These are phyloP conservation scores for Ophiostoma pallidulum DNA, from an alignment of 2,329 filamentous ascomycete genomes.

Conservation along the genomic window DNA sequence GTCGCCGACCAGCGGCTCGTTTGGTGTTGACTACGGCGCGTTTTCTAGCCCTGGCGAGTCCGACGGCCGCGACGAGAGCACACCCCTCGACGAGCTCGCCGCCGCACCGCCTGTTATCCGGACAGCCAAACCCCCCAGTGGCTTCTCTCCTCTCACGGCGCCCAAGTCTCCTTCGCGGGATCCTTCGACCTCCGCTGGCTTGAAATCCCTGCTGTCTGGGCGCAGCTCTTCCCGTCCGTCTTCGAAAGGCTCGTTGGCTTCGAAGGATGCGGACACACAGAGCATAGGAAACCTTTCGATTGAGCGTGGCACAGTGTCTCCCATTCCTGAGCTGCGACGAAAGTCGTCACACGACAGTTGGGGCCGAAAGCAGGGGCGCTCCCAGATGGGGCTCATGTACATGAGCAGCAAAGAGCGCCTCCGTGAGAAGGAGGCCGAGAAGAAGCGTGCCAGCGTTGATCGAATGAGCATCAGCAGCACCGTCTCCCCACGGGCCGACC, in stretches of 20 bases:
- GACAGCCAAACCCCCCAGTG: conserved; percentile 73
- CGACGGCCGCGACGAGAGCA: conserved; percentile 37
- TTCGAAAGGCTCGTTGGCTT: conserved; percentile 46
- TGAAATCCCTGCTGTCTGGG: conserved; percentile 50
- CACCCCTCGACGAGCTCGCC: conserved; percentile 49
- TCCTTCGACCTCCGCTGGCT: conserved; percentile 28
- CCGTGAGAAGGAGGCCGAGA: conserved; percentile 52
- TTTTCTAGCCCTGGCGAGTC: conserved; percentile 45
- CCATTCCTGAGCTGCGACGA: conserved; percentile 39
- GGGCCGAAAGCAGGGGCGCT: conserved; percentile 46
- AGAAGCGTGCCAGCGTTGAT: conserved; percentile 42
- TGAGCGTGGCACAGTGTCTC: conserved; percentile 42
- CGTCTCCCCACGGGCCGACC: conserved; percentile 32
- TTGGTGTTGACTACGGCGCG: conserved; percentile 65
- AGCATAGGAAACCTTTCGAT: conserved; percentile 58
- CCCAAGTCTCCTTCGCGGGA: conserved; percentile 45
- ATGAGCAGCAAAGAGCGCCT: conserved; percentile 64
- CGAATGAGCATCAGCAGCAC: conserved; percentile 23
- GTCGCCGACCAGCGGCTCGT: conserved; percentile 39
- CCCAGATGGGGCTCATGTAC: conserved; percentile 55
- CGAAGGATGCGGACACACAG: conserved; percentile 46
- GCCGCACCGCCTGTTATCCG: conserved; percentile 63
- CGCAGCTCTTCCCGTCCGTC: conserved; percentile 46
- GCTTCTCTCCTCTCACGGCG: conserved; percentile 61
- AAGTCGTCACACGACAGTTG: conserved; percentile 53